Percentiles rank a stretch among this genome's conserved stretches.
Conservation (phyloP, 306 rosid genomes). For the Malus orientalis region DNA sequence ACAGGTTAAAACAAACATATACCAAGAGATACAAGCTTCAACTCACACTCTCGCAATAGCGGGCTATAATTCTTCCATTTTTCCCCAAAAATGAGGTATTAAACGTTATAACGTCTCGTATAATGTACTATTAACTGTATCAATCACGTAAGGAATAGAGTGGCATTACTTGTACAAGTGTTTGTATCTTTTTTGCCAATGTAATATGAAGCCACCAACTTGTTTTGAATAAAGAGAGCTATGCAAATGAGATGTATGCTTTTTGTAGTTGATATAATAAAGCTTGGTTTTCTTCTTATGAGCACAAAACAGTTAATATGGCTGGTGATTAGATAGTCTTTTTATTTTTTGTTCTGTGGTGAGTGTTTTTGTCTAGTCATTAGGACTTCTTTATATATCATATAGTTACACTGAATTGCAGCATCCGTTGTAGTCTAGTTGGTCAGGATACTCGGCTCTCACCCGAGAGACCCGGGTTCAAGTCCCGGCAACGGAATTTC, state of each 20-base stretch:
- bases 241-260: not conserved
- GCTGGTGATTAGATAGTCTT: too few species aligned
- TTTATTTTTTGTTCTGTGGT: too few species aligned
- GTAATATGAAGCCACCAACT: not conserved
- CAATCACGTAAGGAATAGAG: not conserved
- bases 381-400: fast-evolving
- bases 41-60: not conserved
- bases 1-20: constrained; percentile 28
- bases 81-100: not conserved
- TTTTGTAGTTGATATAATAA: not conserved
- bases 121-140: constrained; percentile 4
- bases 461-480: constrained; percentile 12
- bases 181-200: not conserved
- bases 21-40: not conserved
- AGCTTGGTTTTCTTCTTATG: not conserved
- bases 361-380: too few species aligned
- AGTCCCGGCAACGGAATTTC: constrained; percentile 16
- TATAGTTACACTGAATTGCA: fast-evolving
- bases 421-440: constrained; percentile 23
- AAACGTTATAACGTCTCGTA: not conserved
- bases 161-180: not conserved
- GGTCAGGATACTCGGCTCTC: too few species aligned
- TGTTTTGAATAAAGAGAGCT: not conserved
- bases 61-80: not conserved
- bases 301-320: too few species aligned